A percentile compares a stretch with the other conserved stretches of the same genome.
phyloP scores from a whole-genome alignment of 148 eudicot genomes.

The Linanthus parryae region DNA sequence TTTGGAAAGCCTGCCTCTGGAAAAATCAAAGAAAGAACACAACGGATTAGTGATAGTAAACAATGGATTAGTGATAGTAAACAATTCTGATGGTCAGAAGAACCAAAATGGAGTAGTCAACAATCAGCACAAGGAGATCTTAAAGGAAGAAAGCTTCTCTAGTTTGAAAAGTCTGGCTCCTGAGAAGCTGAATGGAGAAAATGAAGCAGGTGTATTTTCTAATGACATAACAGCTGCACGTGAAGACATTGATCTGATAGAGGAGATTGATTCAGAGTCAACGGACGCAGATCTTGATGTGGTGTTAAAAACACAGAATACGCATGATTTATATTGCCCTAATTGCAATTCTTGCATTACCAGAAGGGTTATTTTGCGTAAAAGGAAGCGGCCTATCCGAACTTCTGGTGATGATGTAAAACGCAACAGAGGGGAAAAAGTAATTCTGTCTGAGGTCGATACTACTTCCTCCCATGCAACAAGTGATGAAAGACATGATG shows the following conservation, averaged over 20 bases:
- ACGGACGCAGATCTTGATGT: conserved; percentile 61
- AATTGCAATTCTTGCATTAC: conserved; percentile 84
- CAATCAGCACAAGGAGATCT: too few relatives aligned
- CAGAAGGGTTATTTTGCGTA: conserved; percentile 71
- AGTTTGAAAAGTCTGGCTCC: too few relatives aligned
- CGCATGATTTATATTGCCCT: conserved; percentile 82
- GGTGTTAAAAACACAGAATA: conserved; percentile 60
- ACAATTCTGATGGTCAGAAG: too few relatives aligned
- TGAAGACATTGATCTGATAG: conserved; percentile 17
- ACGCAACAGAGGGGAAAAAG: conserved; percentile 22
- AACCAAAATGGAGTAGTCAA: too few relatives aligned
- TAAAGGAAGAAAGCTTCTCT: too few relatives aligned
- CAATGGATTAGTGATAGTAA: too few relatives aligned
- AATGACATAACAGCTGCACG: conserved; percentile 16
- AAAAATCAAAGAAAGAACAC: too few relatives aligned
- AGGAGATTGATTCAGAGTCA: conserved; percentile 26
- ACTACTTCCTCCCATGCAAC: too few relatives aligned
- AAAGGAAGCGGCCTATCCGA: conserved; percentile 54
- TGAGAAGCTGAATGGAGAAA: too few relatives aligned
- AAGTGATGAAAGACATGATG: conserved; percentile 13
- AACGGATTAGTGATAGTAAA: too few relatives aligned
- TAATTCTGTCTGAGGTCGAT: too few relatives aligned
- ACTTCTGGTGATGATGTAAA: conserved; percentile 36
- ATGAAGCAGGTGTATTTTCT: conserved; percentile 7
- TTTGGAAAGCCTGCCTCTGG: too few relatives aligned